phyloP scores from a whole-genome alignment of 2,329 filamentous ascomycete species.

The Paramyrothecium sp. region DNA sequence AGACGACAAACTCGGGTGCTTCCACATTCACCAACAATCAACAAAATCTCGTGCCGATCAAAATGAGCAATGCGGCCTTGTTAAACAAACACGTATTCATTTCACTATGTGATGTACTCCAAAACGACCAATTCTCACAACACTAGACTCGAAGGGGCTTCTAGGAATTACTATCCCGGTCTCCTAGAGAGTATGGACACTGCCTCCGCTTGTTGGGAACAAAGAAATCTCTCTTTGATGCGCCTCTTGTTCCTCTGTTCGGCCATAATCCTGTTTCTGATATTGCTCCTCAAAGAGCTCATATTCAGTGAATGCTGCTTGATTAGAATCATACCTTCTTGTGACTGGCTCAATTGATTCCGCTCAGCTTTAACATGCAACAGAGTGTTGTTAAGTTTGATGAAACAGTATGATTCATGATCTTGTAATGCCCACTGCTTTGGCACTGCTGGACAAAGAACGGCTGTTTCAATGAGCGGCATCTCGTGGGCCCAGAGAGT shows the following conservation, averaged over 20 bases:
- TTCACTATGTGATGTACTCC: no score
- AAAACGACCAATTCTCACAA: no score
- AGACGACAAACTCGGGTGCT: no score
- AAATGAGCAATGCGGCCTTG: no score
- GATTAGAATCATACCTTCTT: not conserved
- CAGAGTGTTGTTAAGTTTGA: not conserved
- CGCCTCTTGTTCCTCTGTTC: not conserved
- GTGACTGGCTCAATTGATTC: not conserved
- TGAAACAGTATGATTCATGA: not conserved
- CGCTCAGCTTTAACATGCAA: not conserved
- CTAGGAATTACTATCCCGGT: no score
- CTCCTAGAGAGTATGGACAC: not conserved
- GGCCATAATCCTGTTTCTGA: not conserved
- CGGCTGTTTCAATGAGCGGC: not conserved
- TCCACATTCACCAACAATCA: no score
- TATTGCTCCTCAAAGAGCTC: not conserved
- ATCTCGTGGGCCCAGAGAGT: not conserved
- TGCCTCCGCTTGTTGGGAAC: not conserved
- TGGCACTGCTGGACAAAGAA: not conserved
- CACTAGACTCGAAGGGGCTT: no score
- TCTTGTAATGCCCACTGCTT: not conserved
- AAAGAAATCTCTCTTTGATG: not conserved
- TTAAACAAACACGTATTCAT: no score
- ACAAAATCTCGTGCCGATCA: no score
- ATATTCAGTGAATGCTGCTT: not conserved